Evolutionary conservation across 2,329 filamentous ascomycete genomes (phyloP).

Genomic region (Golovinomyces cichoracearum): DNA sequence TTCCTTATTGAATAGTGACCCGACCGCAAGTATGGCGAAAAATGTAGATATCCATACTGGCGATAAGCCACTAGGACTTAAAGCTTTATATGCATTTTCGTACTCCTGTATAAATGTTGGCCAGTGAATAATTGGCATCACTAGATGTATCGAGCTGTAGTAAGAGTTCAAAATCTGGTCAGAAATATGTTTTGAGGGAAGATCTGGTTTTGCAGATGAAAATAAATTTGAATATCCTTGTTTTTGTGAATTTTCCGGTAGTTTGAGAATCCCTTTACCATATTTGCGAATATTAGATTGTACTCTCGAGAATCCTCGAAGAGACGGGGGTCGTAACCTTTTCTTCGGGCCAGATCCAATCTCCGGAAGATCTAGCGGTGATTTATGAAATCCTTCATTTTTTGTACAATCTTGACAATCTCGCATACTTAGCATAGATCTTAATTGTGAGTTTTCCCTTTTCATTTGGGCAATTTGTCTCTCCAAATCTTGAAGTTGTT

Average conservation of each 20-base stretch:
- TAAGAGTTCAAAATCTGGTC: conserved; percentile 55
- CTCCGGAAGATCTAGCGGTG: conserved; percentile 32
- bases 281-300: conserved; percentile 46
- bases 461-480: conserved; percentile 62
- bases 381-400: conserved; percentile 16
- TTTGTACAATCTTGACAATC: conserved; percentile 21
- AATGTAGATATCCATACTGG: conserved; percentile 55
- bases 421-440: conserved; percentile 28
- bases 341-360: conserved; percentile 39
- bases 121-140: conserved; percentile 73
- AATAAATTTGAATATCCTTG: conserved; percentile 23
- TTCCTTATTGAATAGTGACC: conserved; percentile 43
- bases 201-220: conserved; percentile 29
- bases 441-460: conserved; percentile 52
- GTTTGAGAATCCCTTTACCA: conserved; percentile 55
- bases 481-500: conserved; percentile 92
- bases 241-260: conserved; percentile 41
- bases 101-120: conserved; percentile 53
- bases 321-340: conserved; percentile 31
- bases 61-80: conserved; percentile 32
- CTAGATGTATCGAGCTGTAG: conserved; percentile 47
- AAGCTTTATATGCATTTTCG: conserved; percentile 46
- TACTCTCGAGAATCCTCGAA: conserved; percentile 45
- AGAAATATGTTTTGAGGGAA: conserved; percentile 44
- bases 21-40: conserved; percentile 61